Evolutionary conservation across 805 yeast genomes (phyloP).

Genomic region (Priceomyces haplophilus): DNA sequence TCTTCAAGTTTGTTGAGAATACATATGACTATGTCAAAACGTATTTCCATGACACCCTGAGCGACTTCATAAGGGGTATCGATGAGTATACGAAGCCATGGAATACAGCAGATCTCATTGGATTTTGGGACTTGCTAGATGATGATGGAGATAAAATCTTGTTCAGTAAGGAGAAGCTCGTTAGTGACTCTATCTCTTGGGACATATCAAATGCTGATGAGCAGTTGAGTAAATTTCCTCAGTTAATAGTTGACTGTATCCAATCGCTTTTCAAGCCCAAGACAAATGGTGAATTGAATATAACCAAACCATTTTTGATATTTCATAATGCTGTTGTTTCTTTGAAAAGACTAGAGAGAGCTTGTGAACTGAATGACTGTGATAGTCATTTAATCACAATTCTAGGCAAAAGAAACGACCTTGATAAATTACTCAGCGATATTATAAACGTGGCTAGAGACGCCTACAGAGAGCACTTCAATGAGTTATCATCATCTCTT

Average conservation of each 20-base stretch:
- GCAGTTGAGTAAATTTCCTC: slow-evolving; percentile 5
- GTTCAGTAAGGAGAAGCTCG: background rate
- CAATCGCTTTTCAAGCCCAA: slow-evolving; percentile 3
- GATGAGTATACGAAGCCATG: slow-evolving; percentile 18
- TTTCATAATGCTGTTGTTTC: slow-evolving; percentile 27
- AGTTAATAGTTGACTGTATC: slow-evolving; percentile 5
- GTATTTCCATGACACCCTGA: slow-evolving; percentile 19
- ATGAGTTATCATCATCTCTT: background rate
- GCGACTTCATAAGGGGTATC: slow-evolving; percentile 14
- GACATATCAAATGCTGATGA: background rate
- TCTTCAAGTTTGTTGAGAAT: slow-evolving; percentile 33
- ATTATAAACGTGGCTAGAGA: slow-evolving; percentile 8
- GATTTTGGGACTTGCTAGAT: slow-evolving; percentile 34
- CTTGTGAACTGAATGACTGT: slow-evolving; percentile 13
- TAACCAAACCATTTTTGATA: slow-evolving; percentile 9
- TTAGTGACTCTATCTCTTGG: background rate
- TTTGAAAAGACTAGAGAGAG: slow-evolving; percentile 22
- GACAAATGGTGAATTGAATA: background rate
- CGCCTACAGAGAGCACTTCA: slow-evolving; percentile 9
- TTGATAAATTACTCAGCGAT: slow-evolving; percentile 7
- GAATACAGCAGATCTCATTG: slow-evolving; percentile 26
- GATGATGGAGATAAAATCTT: slow-evolving; percentile 7
- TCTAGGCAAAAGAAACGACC: background rate
- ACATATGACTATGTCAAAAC: slow-evolving; percentile 25
- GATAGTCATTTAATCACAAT: slow-evolving; percentile 8